Base-by-base conservation (phyloP, 2,329 filamentous ascomycete species). In the Xylariaceae sp. region DNA sequence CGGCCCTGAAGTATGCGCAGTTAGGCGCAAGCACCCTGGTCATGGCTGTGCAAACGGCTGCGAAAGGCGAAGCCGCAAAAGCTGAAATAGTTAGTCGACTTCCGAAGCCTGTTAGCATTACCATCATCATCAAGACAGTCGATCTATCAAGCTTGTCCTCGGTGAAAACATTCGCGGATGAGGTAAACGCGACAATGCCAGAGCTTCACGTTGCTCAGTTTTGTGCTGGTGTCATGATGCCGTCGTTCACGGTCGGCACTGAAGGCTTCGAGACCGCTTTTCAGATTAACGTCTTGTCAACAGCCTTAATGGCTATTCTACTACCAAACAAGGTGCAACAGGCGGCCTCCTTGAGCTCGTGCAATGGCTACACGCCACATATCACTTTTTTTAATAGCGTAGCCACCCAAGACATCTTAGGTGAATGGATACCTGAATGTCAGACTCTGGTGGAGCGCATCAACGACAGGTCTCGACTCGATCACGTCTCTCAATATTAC, bases 241-340 rank as follows among this genome's bases (percentile, higher is more conserved):
- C 51, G 5, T 14, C 22, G 2, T 54, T 54, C 31, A 22, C n/a
- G 4, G n/a, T 31, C 7, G 45, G 71, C 0, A 45, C 64, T 1
- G 73, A 75, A 12, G 77, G 75, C 3, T 79, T 73, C 68, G 78
- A 81, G 53, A 66, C 72, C 43, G 75, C 72, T 1, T 54, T 84
- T 5, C 80, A 84, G 63, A 76, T 84, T 57, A 84, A 85, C 58
- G 72, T 76, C 0, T 65, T 86, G 0, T 82, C 80, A 2, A 84
- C 79, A 1, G 71, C 75, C 6, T 68, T 84, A 0, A 66, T 86
- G 12, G 77, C 72, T 0, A 50, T 83, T 2, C 62, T 82, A 0
- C 69, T 86, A 19, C 67, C 81, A 1, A 76, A 76, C 0, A 74
- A 75, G 47, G 60, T 81, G 12, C 63, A 66, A 19, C 63, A 59